These are phyloP conservation scores for Halteria grandinella DNA, from an alignment of 73 alveolate genomes.

Conservation along the genomic window DNA sequence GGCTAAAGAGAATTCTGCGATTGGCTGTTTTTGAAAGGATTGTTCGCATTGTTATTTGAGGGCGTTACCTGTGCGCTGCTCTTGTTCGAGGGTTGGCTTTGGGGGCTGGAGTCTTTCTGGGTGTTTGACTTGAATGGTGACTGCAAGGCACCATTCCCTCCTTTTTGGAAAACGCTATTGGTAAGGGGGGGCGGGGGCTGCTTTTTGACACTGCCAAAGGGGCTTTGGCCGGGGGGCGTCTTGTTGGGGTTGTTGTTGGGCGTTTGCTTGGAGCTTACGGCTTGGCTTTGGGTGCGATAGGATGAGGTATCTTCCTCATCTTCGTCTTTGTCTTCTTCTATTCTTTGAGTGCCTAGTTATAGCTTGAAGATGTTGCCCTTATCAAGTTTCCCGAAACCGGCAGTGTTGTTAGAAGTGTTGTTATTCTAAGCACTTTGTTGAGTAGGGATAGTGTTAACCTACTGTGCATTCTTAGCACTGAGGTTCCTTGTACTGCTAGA, in stretches of 20 bases:
- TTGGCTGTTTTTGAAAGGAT: too few relatives aligned
- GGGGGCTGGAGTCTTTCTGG: too few relatives aligned
- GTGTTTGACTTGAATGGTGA: neutral
- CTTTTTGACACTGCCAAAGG: neutral
- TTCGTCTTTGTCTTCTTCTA: conserved; percentile 45
- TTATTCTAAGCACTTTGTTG: neutral
- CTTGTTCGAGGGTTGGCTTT: too few relatives aligned
- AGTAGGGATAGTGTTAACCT: too few relatives aligned
- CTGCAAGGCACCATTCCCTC: neutral
- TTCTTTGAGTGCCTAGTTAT: conserved; percentile 8
- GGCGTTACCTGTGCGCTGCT: too few relatives aligned
- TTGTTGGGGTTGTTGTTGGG: too few relatives aligned
- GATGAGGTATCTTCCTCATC: conserved; percentile 26
- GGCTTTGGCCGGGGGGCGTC: conserved; percentile 9
- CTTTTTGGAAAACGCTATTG: neutral
- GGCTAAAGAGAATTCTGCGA: too few relatives aligned
- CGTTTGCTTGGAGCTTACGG: too few relatives aligned
- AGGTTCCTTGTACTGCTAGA: neutral
- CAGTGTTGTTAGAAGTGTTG: neutral
- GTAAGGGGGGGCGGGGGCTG: neutral
- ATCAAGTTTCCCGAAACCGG: neutral
- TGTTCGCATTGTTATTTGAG: too few relatives aligned
- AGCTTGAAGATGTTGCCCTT: conserved; percentile 9
- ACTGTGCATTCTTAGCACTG: neutral
- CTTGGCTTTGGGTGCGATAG: too few relatives aligned